Evolutionary conservation across 2,329 filamentous ascomycete genomes (phyloP), one percentile per base, ranked within the genome.

Genomic region (Colletotrichum sp.): DNA sequence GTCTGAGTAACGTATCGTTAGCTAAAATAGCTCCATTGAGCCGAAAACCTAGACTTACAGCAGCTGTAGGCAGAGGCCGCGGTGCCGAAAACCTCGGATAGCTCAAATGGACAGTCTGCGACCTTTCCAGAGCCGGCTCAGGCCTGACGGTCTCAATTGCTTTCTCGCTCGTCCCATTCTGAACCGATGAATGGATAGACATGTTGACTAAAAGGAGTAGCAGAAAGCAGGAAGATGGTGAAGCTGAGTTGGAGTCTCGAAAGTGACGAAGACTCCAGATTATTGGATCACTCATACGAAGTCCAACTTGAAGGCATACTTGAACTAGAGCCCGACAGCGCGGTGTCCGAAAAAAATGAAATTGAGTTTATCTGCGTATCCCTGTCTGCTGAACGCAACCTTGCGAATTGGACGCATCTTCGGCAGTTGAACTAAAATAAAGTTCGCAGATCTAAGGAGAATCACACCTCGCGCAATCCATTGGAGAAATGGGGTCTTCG

Each of bases 1-100:
- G 88, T 88, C 85, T 87, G 21, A 10, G 6, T 18, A 13, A 21
- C 10, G 5, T 2, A 5, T 6, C 18, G 52, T 72, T 36, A 67
- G 57, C 68, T n/a, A 12, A 8, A 9, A 9, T 13, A 13, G 8
- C 16, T 13, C 8, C n/a, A 67, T 24, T 24, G 18, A 49, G 4
- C 9, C 2, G 8, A 21, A 3, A 13, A 13, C 9, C 13, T 57
- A 52, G 21, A 71, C 75, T 65, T 13, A 77, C 75, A 5, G 75
- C 68, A 12, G 72, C 62, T 15, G 67, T 44, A 9, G 75, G 75
- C 49, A 77, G 72, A 13, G 75, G 68, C 18, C 68, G 67, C 3
- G 72, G 55, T 18, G 55, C 32, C 15, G 36, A 16, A 16, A 72
- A 63, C 16, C 26, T 65, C 10, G 63, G 57, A 8, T 26, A 30